These are phyloP conservation scores for Epichloe sibirici DNA, from an alignment of 2,329 filamentous ascomycete genomes.

Conservation along the genomic window DNA sequence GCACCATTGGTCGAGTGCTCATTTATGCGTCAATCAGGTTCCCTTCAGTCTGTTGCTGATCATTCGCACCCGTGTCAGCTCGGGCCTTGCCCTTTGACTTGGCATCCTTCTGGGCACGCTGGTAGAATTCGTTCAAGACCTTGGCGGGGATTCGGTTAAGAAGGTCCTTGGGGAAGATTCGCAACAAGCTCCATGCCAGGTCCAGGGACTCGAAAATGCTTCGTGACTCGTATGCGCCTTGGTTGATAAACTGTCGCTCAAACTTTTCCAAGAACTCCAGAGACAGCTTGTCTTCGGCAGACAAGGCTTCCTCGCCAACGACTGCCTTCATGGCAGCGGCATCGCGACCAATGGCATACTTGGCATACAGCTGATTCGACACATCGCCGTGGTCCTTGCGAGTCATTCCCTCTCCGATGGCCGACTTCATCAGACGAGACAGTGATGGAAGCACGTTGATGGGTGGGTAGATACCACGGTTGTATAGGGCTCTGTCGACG, in stretches of 20 bases:
- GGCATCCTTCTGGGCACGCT: conserved; percentile 49
- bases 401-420: conserved; percentile 94
- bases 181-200: conserved; percentile 87
- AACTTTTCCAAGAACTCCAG: conserved; percentile 98
- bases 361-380: conserved; percentile 98
- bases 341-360: conserved; percentile 98
- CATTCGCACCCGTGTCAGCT: conserved; percentile 27
- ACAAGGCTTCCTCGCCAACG: conserved; percentile 94
- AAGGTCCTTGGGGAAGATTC: conserved; percentile 95
- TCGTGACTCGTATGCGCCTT: conserved; percentile 85
- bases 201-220: conserved; percentile 90
- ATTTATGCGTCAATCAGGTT: conserved; percentile 48
- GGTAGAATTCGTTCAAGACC: conserved; percentile 73
- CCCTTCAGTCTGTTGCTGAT: conserved; percentile 36
- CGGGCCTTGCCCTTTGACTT: conserved; percentile 51
- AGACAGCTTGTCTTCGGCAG: conserved; percentile 91
- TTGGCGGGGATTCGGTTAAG: conserved; percentile 89
- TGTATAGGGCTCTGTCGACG: conserved; percentile 83
- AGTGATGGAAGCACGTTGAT: conserved; percentile 98
- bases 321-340: conserved; percentile 98
- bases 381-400: conserved; percentile 96
- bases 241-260: conserved; percentile 85
- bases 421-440: conserved; percentile 99
- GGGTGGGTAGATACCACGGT: conserved; percentile 95
- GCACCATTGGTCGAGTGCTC: not conserved